phyloP scores from a whole-genome alignment of 345 rosid species.

The Gossypium anomalum region DNA sequence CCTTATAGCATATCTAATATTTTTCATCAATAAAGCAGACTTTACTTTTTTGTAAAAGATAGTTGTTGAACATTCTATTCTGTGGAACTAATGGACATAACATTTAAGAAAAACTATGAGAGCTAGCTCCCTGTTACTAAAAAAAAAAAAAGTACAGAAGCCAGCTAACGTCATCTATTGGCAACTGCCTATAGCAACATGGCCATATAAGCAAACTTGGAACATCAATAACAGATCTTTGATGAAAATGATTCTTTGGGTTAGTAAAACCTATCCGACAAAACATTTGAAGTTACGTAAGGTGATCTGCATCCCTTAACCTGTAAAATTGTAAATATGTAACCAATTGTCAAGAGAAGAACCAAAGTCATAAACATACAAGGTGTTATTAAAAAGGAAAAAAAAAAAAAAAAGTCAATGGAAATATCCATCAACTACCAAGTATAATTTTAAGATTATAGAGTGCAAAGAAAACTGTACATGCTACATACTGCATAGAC shows the following conservation, averaged over 20 bases:
- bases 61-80: neutral
- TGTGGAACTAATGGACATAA: neutral
- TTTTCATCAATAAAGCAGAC: too few relatives aligned
- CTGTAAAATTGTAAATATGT: slow-evolving; percentile 32
- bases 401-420: neutral
- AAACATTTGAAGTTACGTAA: slow-evolving; percentile 58
- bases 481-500: neutral
- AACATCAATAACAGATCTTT: neutral
- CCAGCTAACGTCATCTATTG: neutral
- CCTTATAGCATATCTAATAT: neutral
- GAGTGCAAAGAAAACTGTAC: neutral
- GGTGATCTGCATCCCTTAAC: slow-evolving; percentile 80
- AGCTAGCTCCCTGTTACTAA: neutral
- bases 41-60: neutral
- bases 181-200: too few relatives aligned
- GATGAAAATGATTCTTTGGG: neutral
- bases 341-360: neutral
- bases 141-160: neutral
- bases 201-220: neutral
- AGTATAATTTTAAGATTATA: neutral
- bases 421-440: neutral
- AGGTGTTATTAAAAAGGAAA: neutral
- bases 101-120: neutral
- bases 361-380: neutral
- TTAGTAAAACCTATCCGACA: slow-evolving; percentile 37